Conservation (phyloP, 164 flowering plant genomes). For the Piper betle region DNA sequence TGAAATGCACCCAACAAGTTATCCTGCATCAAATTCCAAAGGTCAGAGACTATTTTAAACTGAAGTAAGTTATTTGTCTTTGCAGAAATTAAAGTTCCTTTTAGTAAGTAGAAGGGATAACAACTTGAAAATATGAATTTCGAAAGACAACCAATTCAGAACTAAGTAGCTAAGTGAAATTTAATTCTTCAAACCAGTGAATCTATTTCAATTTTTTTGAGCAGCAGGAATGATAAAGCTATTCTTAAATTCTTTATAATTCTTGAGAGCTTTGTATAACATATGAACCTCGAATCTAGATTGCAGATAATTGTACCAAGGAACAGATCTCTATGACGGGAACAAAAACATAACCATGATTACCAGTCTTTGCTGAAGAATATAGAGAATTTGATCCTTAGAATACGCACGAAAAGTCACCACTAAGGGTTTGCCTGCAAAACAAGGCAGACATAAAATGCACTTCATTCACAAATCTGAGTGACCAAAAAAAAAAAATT, state of each 20-base stretch:
- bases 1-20: constrained; percentile 58
- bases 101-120: background rate
- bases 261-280: background rate
- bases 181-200: too few species aligned
- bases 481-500: background rate
- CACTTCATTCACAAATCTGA: background rate
- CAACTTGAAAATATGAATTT: too few species aligned
- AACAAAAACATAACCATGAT: constrained; percentile 5
- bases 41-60: background rate
- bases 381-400: constrained; percentile 68
- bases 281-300: background rate
- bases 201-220: too few species aligned
- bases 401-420: constrained; percentile 83
- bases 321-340: too few species aligned
- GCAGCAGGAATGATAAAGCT: too few species aligned
- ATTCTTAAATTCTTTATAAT: too few species aligned
- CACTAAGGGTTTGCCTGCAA: constrained; percentile 70
- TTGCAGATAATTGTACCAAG: background rate
- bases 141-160: too few species aligned
- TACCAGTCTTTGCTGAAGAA: constrained; percentile 87
- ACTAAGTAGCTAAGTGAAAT: too few species aligned
- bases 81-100: background rate
- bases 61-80: background rate
- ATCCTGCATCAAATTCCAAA: constrained; percentile 18
- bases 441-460: constrained; percentile 4